Conservation (phyloP, 257 asterid species). For the Scutellaria minor region DNA sequence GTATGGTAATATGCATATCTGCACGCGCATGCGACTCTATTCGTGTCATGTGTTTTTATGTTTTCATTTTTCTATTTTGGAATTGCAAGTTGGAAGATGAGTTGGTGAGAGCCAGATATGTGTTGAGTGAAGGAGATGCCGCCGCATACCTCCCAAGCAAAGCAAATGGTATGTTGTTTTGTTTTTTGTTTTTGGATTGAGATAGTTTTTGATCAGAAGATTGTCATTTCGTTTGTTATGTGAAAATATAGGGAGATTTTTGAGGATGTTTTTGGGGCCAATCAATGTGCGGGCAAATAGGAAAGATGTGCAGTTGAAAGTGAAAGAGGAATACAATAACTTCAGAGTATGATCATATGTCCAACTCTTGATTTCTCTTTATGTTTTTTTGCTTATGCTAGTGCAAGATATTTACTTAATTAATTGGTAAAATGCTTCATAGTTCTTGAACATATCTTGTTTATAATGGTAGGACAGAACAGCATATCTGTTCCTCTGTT, state of each 20-base stretch:
- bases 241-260: conserved; percentile 64
- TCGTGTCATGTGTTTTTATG: neutral
- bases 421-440: conserved; percentile 18
- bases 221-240: conserved; percentile 28
- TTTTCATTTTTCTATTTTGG: neutral
- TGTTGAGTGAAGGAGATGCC: conserved; percentile 94
- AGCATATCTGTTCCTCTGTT: conserved; percentile 66
- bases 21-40: conserved; percentile 35
- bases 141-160: conserved; percentile 94
- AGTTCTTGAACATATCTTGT: neutral
- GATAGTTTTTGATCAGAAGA: neutral
- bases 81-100: conserved; percentile 78
- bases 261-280: conserved; percentile 98
- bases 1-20: conserved; percentile 41
- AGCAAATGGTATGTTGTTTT: conserved; percentile 69
- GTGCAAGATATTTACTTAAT: conserved; percentile 10
- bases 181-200: conserved; percentile 23
- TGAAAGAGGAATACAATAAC: conserved; percentile 94
- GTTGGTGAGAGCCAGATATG: conserved; percentile 68
- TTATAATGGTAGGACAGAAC: conserved; percentile 82
- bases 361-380: conserved; percentile 22
- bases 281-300: conserved; percentile 92
- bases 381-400: conserved; percentile 1
- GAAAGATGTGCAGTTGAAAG: conserved; percentile 95
- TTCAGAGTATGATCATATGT: conserved; percentile 73